Evolutionary conservation across 805 yeast genomes (phyloP), one percentile per base, ranked within the genome.

Genomic region (Suhomyces vadensis): DNA sequence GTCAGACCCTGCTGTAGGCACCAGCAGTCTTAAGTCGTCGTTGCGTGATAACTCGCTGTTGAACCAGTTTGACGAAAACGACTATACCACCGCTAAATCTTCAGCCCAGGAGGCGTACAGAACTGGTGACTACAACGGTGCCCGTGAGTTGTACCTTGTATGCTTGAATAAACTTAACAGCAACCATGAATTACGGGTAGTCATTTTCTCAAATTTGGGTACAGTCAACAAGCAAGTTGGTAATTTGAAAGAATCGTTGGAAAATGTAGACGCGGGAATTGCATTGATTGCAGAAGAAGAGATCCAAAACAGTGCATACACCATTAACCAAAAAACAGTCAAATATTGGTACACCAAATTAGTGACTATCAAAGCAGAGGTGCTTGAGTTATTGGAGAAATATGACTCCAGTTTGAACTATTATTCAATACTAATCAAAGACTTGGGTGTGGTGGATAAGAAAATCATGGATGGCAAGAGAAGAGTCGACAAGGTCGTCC

Each of bases 81-180:
- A 68, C 67, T 53, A 82, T 68, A 68, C 71, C 6, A 75, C 74
- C 19, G 68, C 73, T 22, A 79, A 81, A 47, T 64, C 63, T 6
- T 73, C 73, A 20, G 99, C 90, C 5, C 67, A 79, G 5, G 74
- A 73, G 13, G 74, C 81, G 1, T 94, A 82, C 68, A 78, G 79
- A 44, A 75, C 80, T n/a, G 99, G 99, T 14, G 92, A 94, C 60
- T 94, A 85, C 60, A 61, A 81, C 3, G 58, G 68, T 4, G 91
- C 99, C 0, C 68, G 79, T 10, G 74, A 67, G 22, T 72, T 74
- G 42, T 94, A 87, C 58, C 72, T 78, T 24, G 68, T 75, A 31
- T 69, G 80, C 38, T 54, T 74, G 21, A 46, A 54, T 10, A 56
- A 79, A 3, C 67, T 90, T 2, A 95, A 96, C 0, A 52, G 57